Percentiles rank a stretch among this genome's conserved stretches.
Conservation (phyloP, 169 alveolate genomes). For the Babesia bigemina region DNA sequence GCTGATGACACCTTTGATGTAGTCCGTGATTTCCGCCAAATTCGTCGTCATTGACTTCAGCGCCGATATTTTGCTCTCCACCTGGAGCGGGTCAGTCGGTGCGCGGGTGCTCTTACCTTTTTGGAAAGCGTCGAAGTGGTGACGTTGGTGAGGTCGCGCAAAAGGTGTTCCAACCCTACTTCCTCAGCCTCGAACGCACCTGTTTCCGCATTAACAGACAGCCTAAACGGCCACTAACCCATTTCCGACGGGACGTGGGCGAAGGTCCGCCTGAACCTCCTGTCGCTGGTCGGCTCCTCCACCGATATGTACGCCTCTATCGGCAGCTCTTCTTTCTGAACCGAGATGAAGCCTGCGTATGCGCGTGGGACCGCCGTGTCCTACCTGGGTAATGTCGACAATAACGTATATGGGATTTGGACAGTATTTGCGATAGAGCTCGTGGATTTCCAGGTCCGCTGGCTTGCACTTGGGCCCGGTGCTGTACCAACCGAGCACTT, state of each 20-base stretch:
- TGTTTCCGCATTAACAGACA: not conserved
- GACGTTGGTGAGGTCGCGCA: conserved; percentile 95
- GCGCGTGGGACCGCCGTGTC: not conserved
- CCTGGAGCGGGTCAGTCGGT: conserved; percentile 23
- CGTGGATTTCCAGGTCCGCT: conserved; percentile 96
- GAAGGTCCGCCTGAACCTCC: conserved; percentile 90
- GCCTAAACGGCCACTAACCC: conserved; percentile 61
- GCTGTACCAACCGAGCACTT: conserved; percentile 98
- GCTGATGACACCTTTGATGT: conserved; percentile 76
- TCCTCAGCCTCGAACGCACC: conserved; percentile 99
- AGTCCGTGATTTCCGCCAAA: conserved; percentile 71
- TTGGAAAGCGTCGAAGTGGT: conserved; percentile 92
- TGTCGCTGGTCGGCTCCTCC: conserved; percentile 93
- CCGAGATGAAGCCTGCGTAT: not conserved
- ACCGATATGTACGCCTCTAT: conserved; percentile 92
- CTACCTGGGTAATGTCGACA: conserved; percentile 85
- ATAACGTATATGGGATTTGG: conserved; percentile 94
- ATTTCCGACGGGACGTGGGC: conserved; percentile 91
- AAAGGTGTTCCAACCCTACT: conserved; percentile 97
- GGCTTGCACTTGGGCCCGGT: conserved; percentile 97
- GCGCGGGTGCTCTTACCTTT: conserved; percentile 55
- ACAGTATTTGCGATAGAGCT: conserved; percentile 91
- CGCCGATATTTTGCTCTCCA: conserved; percentile 76
- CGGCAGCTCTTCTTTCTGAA: conserved; percentile 81
- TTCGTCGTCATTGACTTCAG: conserved; percentile 69